Evolutionary conservation across 139 green algal genomes (phyloP).

Genomic region (Coccomyxa sp.): DNA sequence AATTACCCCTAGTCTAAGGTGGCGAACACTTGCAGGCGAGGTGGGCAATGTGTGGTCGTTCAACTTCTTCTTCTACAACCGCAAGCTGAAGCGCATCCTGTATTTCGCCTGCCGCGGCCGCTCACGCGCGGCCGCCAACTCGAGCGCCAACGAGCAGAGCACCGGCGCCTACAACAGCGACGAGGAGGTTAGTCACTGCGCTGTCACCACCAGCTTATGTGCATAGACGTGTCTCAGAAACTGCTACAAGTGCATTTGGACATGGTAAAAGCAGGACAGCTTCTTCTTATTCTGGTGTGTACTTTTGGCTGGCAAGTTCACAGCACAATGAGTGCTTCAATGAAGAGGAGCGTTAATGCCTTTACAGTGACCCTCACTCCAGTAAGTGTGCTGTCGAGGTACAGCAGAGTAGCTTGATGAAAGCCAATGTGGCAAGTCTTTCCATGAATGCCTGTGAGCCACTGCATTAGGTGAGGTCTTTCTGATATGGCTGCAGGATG

Average conservation of each 20-base stretch:
- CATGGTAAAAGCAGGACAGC: not conserved
- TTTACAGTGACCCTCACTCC: too few relatives aligned
- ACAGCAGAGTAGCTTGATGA: not conserved
- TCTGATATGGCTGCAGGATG: not conserved
- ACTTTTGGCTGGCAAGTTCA: not conserved
- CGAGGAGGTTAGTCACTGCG: slow-evolving; percentile 14
- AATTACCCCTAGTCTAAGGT: too few relatives aligned
- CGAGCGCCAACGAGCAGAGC: not conserved
- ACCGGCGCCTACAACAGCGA: slow-evolving; percentile 50
- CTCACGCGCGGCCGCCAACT: slow-evolving; percentile 33
- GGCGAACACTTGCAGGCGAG: slow-evolving; percentile 45
- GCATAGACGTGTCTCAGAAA: slow-evolving; percentile 10
- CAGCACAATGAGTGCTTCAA: not conserved
- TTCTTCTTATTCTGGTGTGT: too few relatives aligned
- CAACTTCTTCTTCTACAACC: slow-evolving; percentile 99
- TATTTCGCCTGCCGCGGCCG: slow-evolving; percentile 69
- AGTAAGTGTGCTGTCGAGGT: not conserved
- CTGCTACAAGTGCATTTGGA: slow-evolving; percentile 17
- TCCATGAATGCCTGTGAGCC: too few relatives aligned
- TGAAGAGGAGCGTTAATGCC: too few relatives aligned
- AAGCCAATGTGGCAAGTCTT: too few relatives aligned
- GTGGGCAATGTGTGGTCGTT: slow-evolving; percentile 87
- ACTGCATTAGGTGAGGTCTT: too few relatives aligned
- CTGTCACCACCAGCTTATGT: not conserved
- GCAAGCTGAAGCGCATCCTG: slow-evolving; percentile 87